Conservation (phyloP, 202 grass and related monocot genomes). For the Cymbopogon flexuosus region DNA sequence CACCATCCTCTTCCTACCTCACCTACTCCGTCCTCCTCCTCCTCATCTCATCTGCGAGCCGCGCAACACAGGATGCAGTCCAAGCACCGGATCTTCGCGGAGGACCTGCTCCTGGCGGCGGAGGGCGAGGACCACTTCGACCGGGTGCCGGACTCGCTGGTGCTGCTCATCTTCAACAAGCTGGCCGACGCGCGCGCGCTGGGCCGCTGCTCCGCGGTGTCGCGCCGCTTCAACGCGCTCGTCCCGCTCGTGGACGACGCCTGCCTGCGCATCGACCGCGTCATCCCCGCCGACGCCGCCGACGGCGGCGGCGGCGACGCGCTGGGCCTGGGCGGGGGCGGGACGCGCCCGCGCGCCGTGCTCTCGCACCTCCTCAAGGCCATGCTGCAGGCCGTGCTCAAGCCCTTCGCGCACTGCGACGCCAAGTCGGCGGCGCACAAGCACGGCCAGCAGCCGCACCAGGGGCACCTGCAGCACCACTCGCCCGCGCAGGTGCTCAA, state of each 20-base stretch:
- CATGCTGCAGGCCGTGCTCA: constrained; percentile 71
- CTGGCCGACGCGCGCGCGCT: constrained; percentile 77
- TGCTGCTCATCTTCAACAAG: constrained; percentile 90
- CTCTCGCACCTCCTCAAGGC: constrained; percentile 72
- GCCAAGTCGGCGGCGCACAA: constrained; percentile 1
- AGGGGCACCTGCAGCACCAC: constrained; percentile 45
- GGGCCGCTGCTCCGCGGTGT: constrained; percentile 74
- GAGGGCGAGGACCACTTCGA: constrained; percentile 76
- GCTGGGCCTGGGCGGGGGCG: constrained; percentile 34
- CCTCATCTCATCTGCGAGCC: background rate
- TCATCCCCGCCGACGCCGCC: constrained; percentile 45
- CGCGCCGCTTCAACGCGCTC: constrained; percentile 80
- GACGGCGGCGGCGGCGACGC: constrained; percentile 24
- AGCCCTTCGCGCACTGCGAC: constrained; percentile 72
- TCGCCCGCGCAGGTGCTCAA: constrained; percentile 90
- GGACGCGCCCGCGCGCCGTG: constrained; percentile 52
- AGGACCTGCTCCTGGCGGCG: constrained; percentile 50
- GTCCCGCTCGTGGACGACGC: constrained; percentile 76
- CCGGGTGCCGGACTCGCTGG: constrained; percentile 65
- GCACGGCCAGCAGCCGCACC: background rate
- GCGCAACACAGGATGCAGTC: constrained; percentile 49
- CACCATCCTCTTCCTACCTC: constrained; percentile 2
- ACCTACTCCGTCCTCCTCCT: background rate
- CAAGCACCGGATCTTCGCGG: constrained; percentile 62
- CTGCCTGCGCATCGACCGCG: constrained; percentile 69